phyloP scores from a whole-genome alignment of 805 yeast species.

The Metschnikowia sp. region DNA sequence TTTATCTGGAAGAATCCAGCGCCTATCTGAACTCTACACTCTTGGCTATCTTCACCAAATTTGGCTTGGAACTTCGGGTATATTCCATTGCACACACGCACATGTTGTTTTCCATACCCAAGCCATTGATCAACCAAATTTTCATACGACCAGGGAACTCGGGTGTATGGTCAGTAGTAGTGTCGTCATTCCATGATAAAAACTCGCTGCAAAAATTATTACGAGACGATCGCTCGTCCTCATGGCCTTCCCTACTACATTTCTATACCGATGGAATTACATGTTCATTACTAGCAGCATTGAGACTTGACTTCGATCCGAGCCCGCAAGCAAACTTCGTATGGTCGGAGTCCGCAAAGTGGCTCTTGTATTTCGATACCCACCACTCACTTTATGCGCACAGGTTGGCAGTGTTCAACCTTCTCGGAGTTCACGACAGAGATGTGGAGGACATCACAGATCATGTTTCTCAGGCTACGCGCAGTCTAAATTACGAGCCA shows the following conservation, averaged over 20 bases:
- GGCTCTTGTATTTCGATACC: slow-evolving; percentile 29
- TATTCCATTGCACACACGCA: slow-evolving; percentile 38
- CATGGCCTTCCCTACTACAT: slow-evolving; percentile 18
- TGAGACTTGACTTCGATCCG: slow-evolving; percentile 21
- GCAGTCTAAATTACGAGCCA: background rate
- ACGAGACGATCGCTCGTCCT: slow-evolving; percentile 5
- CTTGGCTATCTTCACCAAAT: slow-evolving; percentile 28
- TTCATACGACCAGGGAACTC: slow-evolving; percentile 18
- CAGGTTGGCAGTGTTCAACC: slow-evolving; percentile 24
- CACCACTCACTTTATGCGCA: slow-evolving; percentile 26
- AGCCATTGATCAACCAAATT: slow-evolving; percentile 25
- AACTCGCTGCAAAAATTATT: slow-evolving; percentile 6
- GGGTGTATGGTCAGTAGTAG: slow-evolving; percentile 33
- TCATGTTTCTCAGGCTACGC: slow-evolving; percentile 9
- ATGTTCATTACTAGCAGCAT: slow-evolving; percentile 23
- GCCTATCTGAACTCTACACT: slow-evolving; percentile 34
- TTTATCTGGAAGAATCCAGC: slow-evolving; percentile 16
- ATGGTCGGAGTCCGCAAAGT: slow-evolving; percentile 36
- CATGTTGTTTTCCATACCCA: slow-evolving; percentile 28
- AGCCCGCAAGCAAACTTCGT: slow-evolving; percentile 13
- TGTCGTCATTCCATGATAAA: slow-evolving; percentile 20
- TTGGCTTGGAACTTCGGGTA: slow-evolving; percentile 26
- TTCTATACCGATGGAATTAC: slow-evolving; percentile 32
- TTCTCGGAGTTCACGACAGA: slow-evolving; percentile 23
- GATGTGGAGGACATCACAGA: background rate